These are phyloP conservation scores for Talaromyces verruculosus DNA, from an alignment of 2,329 filamentous ascomycete genomes.

Conservation along the genomic window DNA sequence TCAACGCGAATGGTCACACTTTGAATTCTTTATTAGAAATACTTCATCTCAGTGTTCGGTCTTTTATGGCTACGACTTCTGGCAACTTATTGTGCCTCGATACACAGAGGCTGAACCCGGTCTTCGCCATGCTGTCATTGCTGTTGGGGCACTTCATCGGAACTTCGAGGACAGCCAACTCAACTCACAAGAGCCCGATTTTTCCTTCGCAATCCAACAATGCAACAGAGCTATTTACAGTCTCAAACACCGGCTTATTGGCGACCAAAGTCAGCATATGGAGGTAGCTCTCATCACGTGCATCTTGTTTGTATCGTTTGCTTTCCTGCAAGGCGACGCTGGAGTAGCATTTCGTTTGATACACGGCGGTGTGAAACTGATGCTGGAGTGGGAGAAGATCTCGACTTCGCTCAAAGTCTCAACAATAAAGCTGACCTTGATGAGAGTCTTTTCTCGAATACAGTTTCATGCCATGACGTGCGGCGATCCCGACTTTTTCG, in stretches of 20 bases:
- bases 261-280: conserved; percentile 19
- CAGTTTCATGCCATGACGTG: conserved; percentile 19
- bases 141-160: conserved; percentile 16
- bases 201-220: conserved; percentile 20
- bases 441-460: conserved; percentile 19
- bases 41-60: conserved; percentile 12
- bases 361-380: conserved; percentile 19
- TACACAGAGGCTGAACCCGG: conserved; percentile 10
- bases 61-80: conserved; percentile 9
- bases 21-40: conserved; percentile 14
- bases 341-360: conserved; percentile 18
- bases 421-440: conserved; percentile 11
- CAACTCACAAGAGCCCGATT: conserved; percentile 1
- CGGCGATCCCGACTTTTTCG: not conserved
- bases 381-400: conserved; percentile 13
- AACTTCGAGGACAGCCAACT: conserved; percentile 18
- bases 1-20: conserved; percentile 3
- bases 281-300: conserved; percentile 22
- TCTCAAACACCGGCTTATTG: conserved; percentile 17
- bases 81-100: conserved; percentile 10
- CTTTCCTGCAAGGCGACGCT: conserved; percentile 24
- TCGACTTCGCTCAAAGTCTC: not conserved
- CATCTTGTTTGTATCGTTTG: conserved; percentile 23
- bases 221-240: conserved; percentile 20
- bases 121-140: conserved; percentile 14